Evolutionary conservation across 2,329 filamentous ascomycete species (phyloP), one percentile per base, ranked within the genome.

Genomic region (Triangularia verruculosa): DNA sequence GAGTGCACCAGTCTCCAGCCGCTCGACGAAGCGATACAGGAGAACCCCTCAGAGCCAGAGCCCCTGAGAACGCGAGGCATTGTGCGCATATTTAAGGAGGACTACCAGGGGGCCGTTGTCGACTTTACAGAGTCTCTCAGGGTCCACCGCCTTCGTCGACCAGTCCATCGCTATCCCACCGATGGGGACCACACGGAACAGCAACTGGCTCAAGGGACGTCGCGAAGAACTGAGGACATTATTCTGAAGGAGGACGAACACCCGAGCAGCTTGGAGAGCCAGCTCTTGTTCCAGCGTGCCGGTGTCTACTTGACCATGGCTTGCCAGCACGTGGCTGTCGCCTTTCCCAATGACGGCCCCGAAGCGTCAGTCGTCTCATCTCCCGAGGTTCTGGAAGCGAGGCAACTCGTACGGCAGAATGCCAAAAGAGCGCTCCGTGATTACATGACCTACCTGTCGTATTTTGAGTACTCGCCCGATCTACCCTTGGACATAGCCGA

Each of bases 391-490:
- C 11, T 43, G 24, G 86, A 89, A 66, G 83, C 84, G 53, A 83
- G 89, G 53, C 92, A 90, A 74, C 77, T 83, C 25, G 88, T 94
- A 68, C 90, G 91, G 70, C 82, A 83, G 0, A 88, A 89, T 75
- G 91, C 91, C 3, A 93, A 91, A 75, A 84, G 88, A 61, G 91
- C 91, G 0, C 77, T 95, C 22, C 84, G 88, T 64, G 91, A 95
- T 76, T 93, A 90, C 72, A 79, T 88, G 70, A 80, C 84, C 22
- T 95, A 91, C 72, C 78, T 96, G 43, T 86, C 86, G 0, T 81
- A 87, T 64, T 88, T 95, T 67, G 89, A 95, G 70, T 95, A 95
- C 75, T 90, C 91, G 0, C 90, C 91, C 0, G 85, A 90, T 57
- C 75, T 91, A 51, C 84, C 89, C 7, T 76, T 84, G 53, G 82